Evolutionary conservation across 108 stramenopile species (phyloP), one percentile per base, ranked within the genome.

Genomic region (Ochromonas danica): DNA sequence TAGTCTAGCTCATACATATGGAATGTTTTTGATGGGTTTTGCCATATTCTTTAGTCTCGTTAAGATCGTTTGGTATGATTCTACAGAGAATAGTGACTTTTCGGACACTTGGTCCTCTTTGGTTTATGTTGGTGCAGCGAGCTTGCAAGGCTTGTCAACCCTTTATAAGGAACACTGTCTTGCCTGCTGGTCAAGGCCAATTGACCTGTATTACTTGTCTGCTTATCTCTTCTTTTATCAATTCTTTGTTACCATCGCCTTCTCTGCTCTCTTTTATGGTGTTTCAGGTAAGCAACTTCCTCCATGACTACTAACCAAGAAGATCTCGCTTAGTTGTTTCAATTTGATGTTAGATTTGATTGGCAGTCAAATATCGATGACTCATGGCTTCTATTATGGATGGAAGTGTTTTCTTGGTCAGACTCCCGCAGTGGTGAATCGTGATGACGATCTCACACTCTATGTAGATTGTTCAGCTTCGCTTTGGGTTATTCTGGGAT

Each of bases 181-280:
- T 6, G 31, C 38, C 3, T 6, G 38, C 3, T 75, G 43, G 43
- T 17, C 40, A 22, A 6, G 38, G 40, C 72, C 72, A 27, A 60
- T 60, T n/a, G 40, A 42, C 31, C 3, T 75, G 3, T 60, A 75
- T 36, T 45, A 41, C 25, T 57, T 75, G 25, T 35, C 14, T 36
- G 6, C 45, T 27, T 75, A 33, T 6, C 40, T 75, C n/a, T 75
- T 42, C 38, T 75, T 75, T 41, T 75, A 75, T 25, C 72, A 75
- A 42, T 60, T 75, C 41, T 41, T 75, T 14, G 6, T 39, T 10
- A 60, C 72, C 36, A 31, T 75, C 10, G 27, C 10, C 3, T 45
- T 45, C 22, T 75, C 51, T 27, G 30, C 31, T 3, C 28, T 75
- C 3, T 42, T 39, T 57, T 75, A 75, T 75, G 45, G 3, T 75